These are phyloP conservation scores for Alternaria sp. DNA, from an alignment of 2,329 filamentous ascomycete genomes.

Conservation along the genomic window DNA sequence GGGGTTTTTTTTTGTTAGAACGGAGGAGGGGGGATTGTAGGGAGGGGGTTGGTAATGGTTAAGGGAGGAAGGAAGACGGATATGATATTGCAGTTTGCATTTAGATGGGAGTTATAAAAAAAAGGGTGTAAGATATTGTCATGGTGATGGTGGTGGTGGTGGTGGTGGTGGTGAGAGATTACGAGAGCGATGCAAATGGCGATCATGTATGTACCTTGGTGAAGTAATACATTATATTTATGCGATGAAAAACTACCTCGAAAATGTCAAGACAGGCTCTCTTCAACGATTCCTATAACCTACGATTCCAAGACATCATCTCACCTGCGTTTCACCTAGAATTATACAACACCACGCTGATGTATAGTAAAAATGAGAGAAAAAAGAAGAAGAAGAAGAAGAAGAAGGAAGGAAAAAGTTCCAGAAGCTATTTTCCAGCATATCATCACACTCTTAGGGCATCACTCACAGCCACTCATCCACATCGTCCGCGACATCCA, in stretches of 20 bases:
- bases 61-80: too few relatives aligned
- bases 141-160: not conserved
- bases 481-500: constrained; percentile 49
- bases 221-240: not conserved
- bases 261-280: not conserved
- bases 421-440: not conserved
- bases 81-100: too few relatives aligned
- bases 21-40: not conserved
- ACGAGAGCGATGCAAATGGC: not conserved
- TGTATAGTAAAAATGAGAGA: not conserved
- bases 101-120: not conserved
- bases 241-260: not conserved
- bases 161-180: not conserved
- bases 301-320: not conserved
- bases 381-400: not conserved
- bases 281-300: not conserved
- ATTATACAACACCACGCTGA: constrained; percentile 3
- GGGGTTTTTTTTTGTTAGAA: too few relatives aligned
- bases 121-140: not conserved
- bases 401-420: not conserved
- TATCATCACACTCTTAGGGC: not conserved
- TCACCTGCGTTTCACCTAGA: not conserved
- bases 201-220: not conserved
- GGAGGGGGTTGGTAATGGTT: not conserved
- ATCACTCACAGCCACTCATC: constrained; percentile 41